Conservation (phyloP, 129 eudicot species). For the Ambrosia trifida region DNA sequence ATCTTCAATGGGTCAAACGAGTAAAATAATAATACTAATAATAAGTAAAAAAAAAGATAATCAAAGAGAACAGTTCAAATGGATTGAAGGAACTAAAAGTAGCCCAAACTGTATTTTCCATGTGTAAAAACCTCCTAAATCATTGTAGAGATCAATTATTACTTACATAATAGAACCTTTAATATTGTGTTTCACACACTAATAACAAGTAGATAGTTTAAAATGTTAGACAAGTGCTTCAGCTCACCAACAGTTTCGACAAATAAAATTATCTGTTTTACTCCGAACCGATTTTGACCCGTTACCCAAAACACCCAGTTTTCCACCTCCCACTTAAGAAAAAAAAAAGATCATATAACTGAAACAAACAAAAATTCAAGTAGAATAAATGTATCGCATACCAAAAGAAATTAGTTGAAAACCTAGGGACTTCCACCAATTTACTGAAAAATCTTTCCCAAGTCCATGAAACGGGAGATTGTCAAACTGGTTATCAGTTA, state of each 20-base stretch:
- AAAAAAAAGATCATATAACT: background rate
- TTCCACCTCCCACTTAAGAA: background rate
- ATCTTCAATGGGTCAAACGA: conserved; percentile 2
- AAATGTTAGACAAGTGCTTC: background rate
- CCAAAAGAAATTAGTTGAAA: conserved; percentile 71
- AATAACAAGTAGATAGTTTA: background rate
- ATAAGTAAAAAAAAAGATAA: background rate
- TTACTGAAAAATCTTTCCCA: conserved; percentile 81
- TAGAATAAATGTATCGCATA: conserved; percentile 32
- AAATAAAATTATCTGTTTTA: background rate
- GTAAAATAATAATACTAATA: too few relatives aligned
- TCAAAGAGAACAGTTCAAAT: background rate
- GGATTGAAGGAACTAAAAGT: background rate
- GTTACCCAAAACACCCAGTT: conserved; percentile 7
- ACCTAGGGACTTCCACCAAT: conserved; percentile 91
- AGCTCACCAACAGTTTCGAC: background rate
- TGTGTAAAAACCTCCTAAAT: background rate
- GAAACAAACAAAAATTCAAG: conserved; percentile 5
- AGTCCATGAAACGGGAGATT: conserved; percentile 88
- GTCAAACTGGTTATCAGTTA: conserved; percentile 69
- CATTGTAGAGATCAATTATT: background rate
- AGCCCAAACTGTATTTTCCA: background rate
- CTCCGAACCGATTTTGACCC: background rate
- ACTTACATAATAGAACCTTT: background rate
- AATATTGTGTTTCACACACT: background rate